Conservation (phyloP, 768 basidiomycete species). For the Fibroporia radiculosa region DNA sequence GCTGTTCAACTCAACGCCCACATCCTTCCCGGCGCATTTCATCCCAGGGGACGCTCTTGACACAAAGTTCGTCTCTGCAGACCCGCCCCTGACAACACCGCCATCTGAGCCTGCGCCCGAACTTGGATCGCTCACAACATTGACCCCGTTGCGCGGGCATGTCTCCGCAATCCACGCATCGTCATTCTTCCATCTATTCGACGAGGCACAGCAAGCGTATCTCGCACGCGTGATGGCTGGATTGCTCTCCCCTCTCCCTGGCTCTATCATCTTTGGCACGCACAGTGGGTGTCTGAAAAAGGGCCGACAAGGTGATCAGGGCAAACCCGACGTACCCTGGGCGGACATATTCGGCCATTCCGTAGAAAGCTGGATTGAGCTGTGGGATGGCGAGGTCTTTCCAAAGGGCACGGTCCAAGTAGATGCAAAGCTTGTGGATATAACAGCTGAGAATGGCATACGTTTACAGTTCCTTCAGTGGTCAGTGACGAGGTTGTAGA, state of each 20-base stretch:
- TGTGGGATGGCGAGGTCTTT: constrained; percentile 33
- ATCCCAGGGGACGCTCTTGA: constrained; percentile 47
- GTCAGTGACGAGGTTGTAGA: not conserved
- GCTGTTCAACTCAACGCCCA: constrained; percentile 43
- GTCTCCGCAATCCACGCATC: constrained; percentile 34
- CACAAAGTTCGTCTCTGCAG: constrained; percentile 28
- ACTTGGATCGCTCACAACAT: constrained; percentile 27
- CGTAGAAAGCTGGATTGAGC: constrained; percentile 26
- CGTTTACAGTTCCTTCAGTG: not conserved
- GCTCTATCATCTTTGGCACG: constrained; percentile 39
- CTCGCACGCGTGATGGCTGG: constrained; percentile 36
- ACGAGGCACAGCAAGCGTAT: constrained; percentile 30
- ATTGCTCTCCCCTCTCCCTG: constrained; percentile 34
- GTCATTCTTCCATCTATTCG: constrained; percentile 41
- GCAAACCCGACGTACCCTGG: not conserved
- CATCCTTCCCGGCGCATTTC: constrained; percentile 45
- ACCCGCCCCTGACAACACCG: constrained; percentile 14
- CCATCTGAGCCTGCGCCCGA: constrained; percentile 12
- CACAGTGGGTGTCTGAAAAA: constrained; percentile 32
- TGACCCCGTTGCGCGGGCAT: constrained; percentile 25
- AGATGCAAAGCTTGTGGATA: constrained; percentile 8
- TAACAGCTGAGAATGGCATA: not conserved
- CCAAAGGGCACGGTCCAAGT: constrained; percentile 25
- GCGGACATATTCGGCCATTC: constrained; percentile 26
- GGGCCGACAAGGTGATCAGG: constrained; percentile 23